These are phyloP conservation scores for Carex scoparia DNA, from an alignment of 176 grass and related monocot species.

Conservation along the genomic window DNA sequence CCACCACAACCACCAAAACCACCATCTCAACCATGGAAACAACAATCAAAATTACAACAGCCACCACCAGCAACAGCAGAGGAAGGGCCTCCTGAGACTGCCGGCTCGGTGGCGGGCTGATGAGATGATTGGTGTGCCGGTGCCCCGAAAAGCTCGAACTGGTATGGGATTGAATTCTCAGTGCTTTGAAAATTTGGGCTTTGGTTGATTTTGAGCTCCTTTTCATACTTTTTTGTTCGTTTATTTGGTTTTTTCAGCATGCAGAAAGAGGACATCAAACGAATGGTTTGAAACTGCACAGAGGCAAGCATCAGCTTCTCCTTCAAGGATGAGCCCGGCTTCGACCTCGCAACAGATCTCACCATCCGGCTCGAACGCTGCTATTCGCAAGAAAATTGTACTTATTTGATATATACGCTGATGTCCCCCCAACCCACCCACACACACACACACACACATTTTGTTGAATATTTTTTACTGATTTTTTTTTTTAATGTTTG, in stretches of 20 bases:
- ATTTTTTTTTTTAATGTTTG: not conserved
- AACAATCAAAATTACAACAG: constrained; percentile 53
- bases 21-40: constrained; percentile 24
- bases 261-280: constrained; percentile 63
- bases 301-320: constrained; percentile 37
- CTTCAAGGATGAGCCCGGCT: constrained; percentile 40
- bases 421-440: not conserved
- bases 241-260: constrained; percentile 32
- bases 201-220: not conserved
- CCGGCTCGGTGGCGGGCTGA: constrained; percentile 51
- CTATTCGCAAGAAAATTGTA: constrained; percentile 78
- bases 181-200: not conserved
- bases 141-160: constrained; percentile 89
- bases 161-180: constrained; percentile 31
- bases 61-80: constrained; percentile 46
- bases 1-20: constrained; percentile 26
- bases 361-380: constrained; percentile 51
- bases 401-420: not conserved
- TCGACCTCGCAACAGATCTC: constrained; percentile 77
- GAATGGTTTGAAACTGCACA: constrained; percentile 54
- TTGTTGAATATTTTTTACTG: constrained; percentile 12
- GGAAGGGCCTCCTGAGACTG: constrained; percentile 53
- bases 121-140: constrained; percentile 95
- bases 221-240: not conserved
- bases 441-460: not conserved